Base-by-base conservation (phyloP, 225 moss, liverwort and hornwort genomes). In the Pseudisothecium myosuroides region DNA sequence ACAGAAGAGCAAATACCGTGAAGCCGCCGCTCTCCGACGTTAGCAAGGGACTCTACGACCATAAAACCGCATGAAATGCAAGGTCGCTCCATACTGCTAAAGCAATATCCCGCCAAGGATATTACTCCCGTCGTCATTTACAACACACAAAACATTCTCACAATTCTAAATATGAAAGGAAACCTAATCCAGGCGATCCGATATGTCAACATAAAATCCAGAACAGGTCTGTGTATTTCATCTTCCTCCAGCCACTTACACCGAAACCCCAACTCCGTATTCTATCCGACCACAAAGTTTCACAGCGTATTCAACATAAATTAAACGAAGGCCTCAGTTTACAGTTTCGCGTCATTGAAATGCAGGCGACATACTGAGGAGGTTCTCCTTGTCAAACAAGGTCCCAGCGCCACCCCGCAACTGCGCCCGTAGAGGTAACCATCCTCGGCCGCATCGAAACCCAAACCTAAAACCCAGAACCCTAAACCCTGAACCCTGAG, bases 311-410 rank as follows among this genome's bases (percentile, higher is more conserved):
- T 12, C 6, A 37, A 6, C 3, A 55, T 11, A 9, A 5, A 2
- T 10, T 1, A 7, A 5, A 8, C 3, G 0, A 34, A 86, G 20
- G 88, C 87, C 90, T 92, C 90, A 91, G 90, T 81, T 81, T 80
- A 88, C 87, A 89, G 49, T 68, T 50, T 9, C 21, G 89, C 92
- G 90, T 88, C 92, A 93, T 69, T 20, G 92, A 92, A 68, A 86
- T 89, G 90, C 92, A 93, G 73, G 79, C 29, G 65, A 59, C 84
- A 34, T 50, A 79, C 92, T 90, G 87, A 89, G 93, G 90, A 92
- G 92, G 92, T 93, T 93, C 92, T 90, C 90, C 92, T 90, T 90
- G 90, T 85, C 66, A 89, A 63, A 78, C 93, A 93, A 93, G 87
- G 86, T 93, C 90, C 29, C 90, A 91, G 92, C 87, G 89, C 27